phyloP scores from a whole-genome alignment of 176 grass and related monocot species.

The Poa pratensis region DNA sequence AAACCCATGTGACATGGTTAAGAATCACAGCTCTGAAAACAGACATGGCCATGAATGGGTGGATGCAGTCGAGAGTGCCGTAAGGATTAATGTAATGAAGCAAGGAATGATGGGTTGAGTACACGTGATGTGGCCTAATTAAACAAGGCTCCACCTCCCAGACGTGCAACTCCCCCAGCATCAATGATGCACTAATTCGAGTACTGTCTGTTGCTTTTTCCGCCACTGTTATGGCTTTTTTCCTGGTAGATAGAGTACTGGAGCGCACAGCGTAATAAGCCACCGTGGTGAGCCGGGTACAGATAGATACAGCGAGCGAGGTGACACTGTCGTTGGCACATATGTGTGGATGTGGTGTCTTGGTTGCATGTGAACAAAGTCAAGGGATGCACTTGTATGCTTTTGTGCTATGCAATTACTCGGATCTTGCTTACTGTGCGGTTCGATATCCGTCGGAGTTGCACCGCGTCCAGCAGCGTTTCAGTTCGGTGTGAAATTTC shows the following conservation, averaged over 20 bases:
- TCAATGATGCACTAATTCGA: conserved; percentile 52
- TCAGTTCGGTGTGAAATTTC: neutral
- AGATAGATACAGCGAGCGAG: conserved; percentile 24
- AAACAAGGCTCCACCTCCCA: conserved; percentile 12
- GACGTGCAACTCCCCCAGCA: conserved; percentile 29
- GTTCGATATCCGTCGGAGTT: no score
- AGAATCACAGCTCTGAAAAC: conserved; percentile 43
- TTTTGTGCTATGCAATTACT: neutral
- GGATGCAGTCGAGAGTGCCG: neutral
- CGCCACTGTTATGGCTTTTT: neutral
- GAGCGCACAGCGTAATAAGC: conserved; percentile 11
- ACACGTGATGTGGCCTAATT: conserved; percentile 25
- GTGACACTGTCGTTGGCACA: conserved; percentile 13
- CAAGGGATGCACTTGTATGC: neutral
- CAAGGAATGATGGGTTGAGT: neutral
- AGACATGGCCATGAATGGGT: neutral
- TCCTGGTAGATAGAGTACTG: neutral
- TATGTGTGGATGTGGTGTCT: neutral
- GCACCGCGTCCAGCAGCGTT: neutral
- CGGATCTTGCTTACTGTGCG: neutral
- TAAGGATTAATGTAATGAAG: conserved; percentile 36
- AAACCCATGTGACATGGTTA: conserved; percentile 11
- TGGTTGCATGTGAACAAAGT: conserved; percentile 31
- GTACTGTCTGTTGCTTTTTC: conserved; percentile 32
- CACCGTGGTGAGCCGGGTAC: neutral